phyloP scores from a whole-genome alignment of 306 rosid genomes.

The Lathyrus tuberosus region DNA sequence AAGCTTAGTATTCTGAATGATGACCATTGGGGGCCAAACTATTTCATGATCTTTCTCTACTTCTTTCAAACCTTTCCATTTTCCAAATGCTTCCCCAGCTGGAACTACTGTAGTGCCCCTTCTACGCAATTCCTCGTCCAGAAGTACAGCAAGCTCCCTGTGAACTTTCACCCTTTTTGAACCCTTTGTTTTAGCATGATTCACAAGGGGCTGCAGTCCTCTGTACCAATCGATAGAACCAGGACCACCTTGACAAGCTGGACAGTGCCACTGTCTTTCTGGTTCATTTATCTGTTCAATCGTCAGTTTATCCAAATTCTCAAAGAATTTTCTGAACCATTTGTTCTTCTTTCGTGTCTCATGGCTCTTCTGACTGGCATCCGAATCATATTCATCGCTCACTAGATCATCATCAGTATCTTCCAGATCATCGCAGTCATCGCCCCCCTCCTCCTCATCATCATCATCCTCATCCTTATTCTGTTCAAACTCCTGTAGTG shows the following conservation, averaged over 20 bases:
- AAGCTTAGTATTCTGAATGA: slow-evolving; percentile 72
- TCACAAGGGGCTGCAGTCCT: slow-evolving; percentile 80
- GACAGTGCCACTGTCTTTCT: slow-evolving; percentile 89
- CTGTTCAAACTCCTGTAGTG: slow-evolving; percentile 39
- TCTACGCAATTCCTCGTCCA: slow-evolving; percentile 76
- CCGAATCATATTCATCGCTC: slow-evolving; percentile 76
- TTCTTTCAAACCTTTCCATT: slow-evolving; percentile 74
- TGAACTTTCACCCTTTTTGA: slow-evolving; percentile 72
- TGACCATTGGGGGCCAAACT: slow-evolving; percentile 91
- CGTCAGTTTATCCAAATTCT: slow-evolving; percentile 57
- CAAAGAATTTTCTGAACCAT: slow-evolving; percentile 68
- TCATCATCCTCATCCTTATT: slow-evolving; percentile 28
- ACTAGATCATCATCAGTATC: slow-evolving; percentile 69
- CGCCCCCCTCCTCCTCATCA: slow-evolving; percentile 35
- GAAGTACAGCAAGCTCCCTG: slow-evolving; percentile 66
- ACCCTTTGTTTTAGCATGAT: slow-evolving; percentile 91
- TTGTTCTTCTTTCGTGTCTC: slow-evolving; percentile 62
- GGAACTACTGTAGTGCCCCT: slow-evolving; percentile 72
- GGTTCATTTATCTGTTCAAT: slow-evolving; percentile 60
- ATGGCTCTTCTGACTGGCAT: slow-evolving; percentile 66
- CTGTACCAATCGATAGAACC: slow-evolving; percentile 90
- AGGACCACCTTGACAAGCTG: slow-evolving; percentile 88
- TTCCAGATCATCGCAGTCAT: slow-evolving; percentile 49
- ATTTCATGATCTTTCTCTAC: slow-evolving; percentile 77
- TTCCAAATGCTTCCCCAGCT: slow-evolving; percentile 75